Base-by-base conservation (phyloP, 2,329 filamentous ascomycete species). In the Juglanconis sp. region DNA sequence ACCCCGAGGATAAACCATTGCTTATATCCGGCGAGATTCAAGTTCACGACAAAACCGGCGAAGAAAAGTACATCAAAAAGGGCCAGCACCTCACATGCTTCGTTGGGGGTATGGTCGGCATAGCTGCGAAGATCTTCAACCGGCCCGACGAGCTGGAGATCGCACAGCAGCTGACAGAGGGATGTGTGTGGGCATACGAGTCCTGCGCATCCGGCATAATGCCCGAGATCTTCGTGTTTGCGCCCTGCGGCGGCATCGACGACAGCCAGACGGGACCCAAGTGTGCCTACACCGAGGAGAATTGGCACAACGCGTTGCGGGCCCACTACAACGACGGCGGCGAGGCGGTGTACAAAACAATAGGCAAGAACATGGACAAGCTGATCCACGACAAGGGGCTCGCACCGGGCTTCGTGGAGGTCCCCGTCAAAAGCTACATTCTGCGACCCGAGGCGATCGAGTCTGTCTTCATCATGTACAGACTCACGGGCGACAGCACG, bases 381-480 rank as follows among this genome's bases (percentile, higher is more conserved):
- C 36, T 62, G 40, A 57, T 66, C 44, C 13, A 24, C 38, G 47
- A 31, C 17, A 60, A 60, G 47, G 52, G 46, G 6, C 57, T 66
- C 30, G 44, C 51, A 5, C 74, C 73, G 5, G 87, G 86, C 24
- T 83, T 88, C 69, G 76, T 80, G 3, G 75, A 76, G 17, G 79
- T 88, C 51, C 71, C 75, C 47, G 83, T 87, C 60, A 73, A 77
- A 46, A 79, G 80, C 58, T 91, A 90, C 68, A 83, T 89, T 35
- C 77, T 91, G 49, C 82, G 87, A 60, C 90, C 90, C 24, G 90
- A 94, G 74, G 90, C 90, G 2, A 91, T 94, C 57, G 90, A 94
- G 76, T 89, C 86, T 13, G 84, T 95, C 4, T 94, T 91, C 72
- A 83, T 91, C 69, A 84, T 94, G 78, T 91, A 88, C 71, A 84